Conservation (phyloP, 345 rosid species). For the Fremontodendron californicum region DNA sequence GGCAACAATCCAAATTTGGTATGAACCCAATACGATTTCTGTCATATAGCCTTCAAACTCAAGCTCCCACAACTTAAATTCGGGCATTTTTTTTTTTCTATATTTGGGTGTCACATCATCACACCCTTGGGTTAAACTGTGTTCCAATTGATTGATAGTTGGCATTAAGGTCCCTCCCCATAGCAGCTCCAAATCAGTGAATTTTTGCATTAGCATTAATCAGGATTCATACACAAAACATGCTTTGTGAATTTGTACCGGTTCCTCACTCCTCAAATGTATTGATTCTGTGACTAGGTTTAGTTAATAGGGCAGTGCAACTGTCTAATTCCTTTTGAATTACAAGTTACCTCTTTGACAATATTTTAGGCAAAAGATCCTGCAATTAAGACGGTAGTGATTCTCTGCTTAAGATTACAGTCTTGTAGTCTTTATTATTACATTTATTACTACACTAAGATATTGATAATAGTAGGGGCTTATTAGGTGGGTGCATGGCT, state of each 20-base stretch:
- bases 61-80: not conserved
- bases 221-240: not conserved
- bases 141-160: not conserved
- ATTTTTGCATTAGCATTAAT: not conserved
- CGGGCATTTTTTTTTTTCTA: not conserved
- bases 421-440: not conserved
- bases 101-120: not conserved
- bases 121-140: not conserved
- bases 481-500: slow-evolving; percentile 3
- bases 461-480: not conserved
- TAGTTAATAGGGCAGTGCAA: not conserved
- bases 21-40: not conserved
- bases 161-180: not conserved
- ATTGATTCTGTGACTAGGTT: too few species aligned
- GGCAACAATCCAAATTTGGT: not conserved
- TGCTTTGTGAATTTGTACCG: not conserved
- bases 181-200: not conserved
- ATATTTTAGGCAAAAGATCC: not conserved
- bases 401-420: slow-evolving; percentile 5
- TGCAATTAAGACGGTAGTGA: slow-evolving; percentile 1
- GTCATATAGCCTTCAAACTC: not conserved
- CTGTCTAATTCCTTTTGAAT: not conserved
- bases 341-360: not conserved
- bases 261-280: too few species aligned
- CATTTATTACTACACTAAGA: slow-evolving; percentile 5